phyloP scores from a whole-genome alignment of 345 rosid genomes.

The Iberis pinnata region DNA sequence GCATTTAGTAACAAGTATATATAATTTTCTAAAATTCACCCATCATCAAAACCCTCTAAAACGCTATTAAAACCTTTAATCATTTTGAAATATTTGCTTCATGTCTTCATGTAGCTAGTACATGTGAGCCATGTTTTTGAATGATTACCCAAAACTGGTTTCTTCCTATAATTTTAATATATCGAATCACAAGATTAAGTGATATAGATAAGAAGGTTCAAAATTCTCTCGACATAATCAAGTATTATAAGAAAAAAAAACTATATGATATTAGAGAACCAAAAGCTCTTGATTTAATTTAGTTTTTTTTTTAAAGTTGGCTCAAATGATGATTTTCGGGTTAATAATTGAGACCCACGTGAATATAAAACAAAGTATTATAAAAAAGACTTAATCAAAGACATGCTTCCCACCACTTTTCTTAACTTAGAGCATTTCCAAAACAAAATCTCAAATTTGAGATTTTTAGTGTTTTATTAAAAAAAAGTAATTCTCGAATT shows the following conservation, averaged over 20 bases:
- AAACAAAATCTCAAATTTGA: too few species aligned
- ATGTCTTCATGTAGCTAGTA: slow-evolving; percentile 27
- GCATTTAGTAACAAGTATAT: too few species aligned
- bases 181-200: slow-evolving; percentile 15
- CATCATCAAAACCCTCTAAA: too few species aligned
- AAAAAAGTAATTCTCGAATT: too few species aligned
- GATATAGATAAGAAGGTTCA: slow-evolving; percentile 18
- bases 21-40: too few species aligned
- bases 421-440: too few species aligned
- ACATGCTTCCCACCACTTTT: slow-evolving; percentile 35
- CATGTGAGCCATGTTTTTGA: slow-evolving; percentile 26
- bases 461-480: slow-evolving; percentile 4
- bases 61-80: too few species aligned
- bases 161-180: slow-evolving; percentile 11
- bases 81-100: too few species aligned
- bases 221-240: slow-evolving; percentile 24
- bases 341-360: slow-evolving; percentile 32
- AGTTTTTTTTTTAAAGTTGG: neutral
- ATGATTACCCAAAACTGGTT: slow-evolving; percentile 20
- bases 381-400: slow-evolving; percentile 6
- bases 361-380: slow-evolving; percentile 1
- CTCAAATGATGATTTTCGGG: slow-evolving; percentile 6
- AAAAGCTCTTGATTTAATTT: slow-evolving; percentile 23
- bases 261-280: slow-evolving; percentile 13
- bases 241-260: slow-evolving; percentile 14